These are phyloP conservation scores for Bipolaris gigantea DNA, from an alignment of 2,329 filamentous ascomycete genomes.

Conservation along the genomic window DNA sequence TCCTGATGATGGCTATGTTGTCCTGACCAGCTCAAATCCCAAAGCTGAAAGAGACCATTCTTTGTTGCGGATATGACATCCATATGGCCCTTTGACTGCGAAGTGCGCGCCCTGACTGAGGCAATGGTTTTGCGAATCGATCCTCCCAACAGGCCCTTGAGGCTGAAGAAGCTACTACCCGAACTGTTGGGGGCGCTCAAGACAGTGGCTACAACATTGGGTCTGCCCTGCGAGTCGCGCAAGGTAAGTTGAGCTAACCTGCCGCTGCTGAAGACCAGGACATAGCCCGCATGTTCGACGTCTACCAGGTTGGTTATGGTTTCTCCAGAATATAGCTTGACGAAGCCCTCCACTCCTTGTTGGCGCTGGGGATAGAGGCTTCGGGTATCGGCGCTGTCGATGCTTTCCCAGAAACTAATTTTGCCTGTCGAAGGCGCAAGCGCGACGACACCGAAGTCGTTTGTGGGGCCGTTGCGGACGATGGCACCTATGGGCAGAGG, in stretches of 20 bases:
- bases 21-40: slow-evolving; percentile 87
- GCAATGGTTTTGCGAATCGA: slow-evolving; percentile 76
- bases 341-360: slow-evolving; percentile 73
- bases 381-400: slow-evolving; percentile 82
- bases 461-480: slow-evolving; percentile 74
- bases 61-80: slow-evolving; percentile 79
- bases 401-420: slow-evolving; percentile 93
- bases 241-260: slow-evolving; percentile 84
- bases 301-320: slow-evolving; percentile 75
- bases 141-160: slow-evolving; percentile 73
- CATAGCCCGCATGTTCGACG: slow-evolving; percentile 83
- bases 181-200: slow-evolving; percentile 61
- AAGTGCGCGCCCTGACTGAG: slow-evolving; percentile 74
- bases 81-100: slow-evolving; percentile 76
- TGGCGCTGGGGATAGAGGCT: slow-evolving; percentile 81
- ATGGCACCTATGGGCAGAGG: slow-evolving; percentile 81
- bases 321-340: slow-evolving; percentile 79
- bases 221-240: slow-evolving; percentile 83
- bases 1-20: slow-evolving; percentile 75
- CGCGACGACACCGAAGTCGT: slow-evolving; percentile 82
- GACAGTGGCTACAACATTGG: slow-evolving; percentile 76
- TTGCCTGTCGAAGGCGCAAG: slow-evolving; percentile 82
- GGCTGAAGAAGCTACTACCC: slow-evolving; percentile 76
- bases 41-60: slow-evolving; percentile 77
- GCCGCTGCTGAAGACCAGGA: slow-evolving; percentile 82